Evolutionary conservation across 306 rosid genomes (phyloP).

Genomic region (Castanospermum australe): DNA sequence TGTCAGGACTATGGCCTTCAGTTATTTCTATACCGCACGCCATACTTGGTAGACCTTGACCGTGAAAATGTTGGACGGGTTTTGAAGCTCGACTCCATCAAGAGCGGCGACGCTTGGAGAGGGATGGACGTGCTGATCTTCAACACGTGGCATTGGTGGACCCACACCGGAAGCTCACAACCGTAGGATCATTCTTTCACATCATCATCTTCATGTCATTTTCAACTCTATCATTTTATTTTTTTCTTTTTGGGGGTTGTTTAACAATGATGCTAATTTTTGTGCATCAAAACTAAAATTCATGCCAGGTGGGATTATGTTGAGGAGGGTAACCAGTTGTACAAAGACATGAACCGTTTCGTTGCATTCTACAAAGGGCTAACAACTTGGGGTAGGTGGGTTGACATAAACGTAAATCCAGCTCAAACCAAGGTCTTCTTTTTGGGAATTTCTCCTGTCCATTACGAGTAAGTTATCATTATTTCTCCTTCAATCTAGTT

Average conservation of each 20-base stretch:
- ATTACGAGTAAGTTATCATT: conserved; percentile 63
- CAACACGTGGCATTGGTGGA: conserved; percentile 99
- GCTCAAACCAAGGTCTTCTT: conserved; percentile 83
- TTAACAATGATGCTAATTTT: background rate
- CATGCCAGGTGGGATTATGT: conserved; percentile 74
- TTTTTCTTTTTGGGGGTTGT: too few relatives aligned
- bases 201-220: background rate
- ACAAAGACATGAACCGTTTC: conserved; percentile 82
- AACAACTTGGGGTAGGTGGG: conserved; percentile 88
- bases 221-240: background rate
- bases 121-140: conserved; percentile 80
- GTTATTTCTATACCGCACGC: conserved; percentile 61
- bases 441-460: conserved; percentile 89
- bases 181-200: conserved; percentile 53
- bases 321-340: conserved; percentile 46
- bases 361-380: conserved; percentile 80
- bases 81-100: conserved; percentile 77
- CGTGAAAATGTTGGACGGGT: conserved; percentile 67
- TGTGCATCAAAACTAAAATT: background rate
- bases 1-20: conserved; percentile 63
- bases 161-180: conserved; percentile 77
- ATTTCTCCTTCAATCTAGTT: background rate
- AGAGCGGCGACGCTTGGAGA: conserved; percentile 68
- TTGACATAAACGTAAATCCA: conserved; percentile 61
- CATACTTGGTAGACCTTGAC: conserved; percentile 76